Evolutionary conservation across 2,329 filamentous ascomycete species (phyloP).

Genomic region (Lecanoromycetidae sp.): DNA sequence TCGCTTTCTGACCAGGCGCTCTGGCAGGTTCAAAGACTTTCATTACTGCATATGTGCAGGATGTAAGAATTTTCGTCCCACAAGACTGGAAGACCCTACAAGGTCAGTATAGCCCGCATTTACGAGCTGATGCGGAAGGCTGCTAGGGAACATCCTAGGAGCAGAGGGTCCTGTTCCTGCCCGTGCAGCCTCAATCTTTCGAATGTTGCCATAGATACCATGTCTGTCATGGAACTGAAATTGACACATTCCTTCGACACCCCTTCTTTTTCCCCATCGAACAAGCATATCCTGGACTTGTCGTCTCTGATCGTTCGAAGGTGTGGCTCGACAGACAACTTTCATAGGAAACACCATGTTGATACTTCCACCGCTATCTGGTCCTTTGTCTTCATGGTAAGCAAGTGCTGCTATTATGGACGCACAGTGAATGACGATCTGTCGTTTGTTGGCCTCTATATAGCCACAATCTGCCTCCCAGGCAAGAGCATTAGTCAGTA

Average conservation of each 20-base stretch:
- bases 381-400: conserved; percentile 1
- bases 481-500: background rate
- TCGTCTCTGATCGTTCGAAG: background rate
- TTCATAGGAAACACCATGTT: conserved; percentile 1
- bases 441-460: background rate
- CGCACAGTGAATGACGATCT: conserved; percentile 1
- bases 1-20: no score
- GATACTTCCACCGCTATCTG: background rate
- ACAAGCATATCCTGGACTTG: background rate
- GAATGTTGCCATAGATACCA: background rate
- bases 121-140: no score
- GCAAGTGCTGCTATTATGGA: background rate
- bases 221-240: background rate
- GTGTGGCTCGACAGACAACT: background rate
- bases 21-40: no score
- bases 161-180: background rate
- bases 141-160: no score
- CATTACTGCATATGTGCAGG: no score
- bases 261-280: background rate
- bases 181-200: background rate
- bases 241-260: conserved; percentile 3
- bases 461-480: background rate
- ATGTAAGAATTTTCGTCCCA: no score
- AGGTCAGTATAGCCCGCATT: no score
- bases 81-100: no score